Evolutionary conservation across 108 stramenopile genomes (phyloP).

Genomic region (Nannochloropsis oceanica): DNA sequence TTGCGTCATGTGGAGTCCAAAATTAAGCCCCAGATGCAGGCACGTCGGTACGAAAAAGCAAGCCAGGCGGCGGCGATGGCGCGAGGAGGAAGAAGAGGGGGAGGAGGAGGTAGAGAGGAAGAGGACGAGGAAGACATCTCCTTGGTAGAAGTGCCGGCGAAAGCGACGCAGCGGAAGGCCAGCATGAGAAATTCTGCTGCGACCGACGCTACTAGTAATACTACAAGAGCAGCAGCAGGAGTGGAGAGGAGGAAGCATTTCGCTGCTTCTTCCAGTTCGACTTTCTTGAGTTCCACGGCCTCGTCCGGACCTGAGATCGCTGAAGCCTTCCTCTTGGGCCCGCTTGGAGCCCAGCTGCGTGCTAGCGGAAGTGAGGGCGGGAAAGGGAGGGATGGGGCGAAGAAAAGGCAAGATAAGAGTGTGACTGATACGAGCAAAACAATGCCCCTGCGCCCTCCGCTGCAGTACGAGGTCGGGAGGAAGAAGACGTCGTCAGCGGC

Average conservation of each 20-base stretch:
- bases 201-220: too few relatives aligned
- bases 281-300: not conserved
- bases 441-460: too few relatives aligned
- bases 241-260: not conserved
- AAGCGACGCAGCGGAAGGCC: too few relatives aligned
- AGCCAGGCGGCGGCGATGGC: not conserved
- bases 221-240: not conserved
- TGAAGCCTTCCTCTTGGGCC: not conserved
- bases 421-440: not conserved
- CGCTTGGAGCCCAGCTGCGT: not conserved
- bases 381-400: not conserved
- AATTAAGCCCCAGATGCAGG: not conserved
- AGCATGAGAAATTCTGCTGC: too few relatives aligned
- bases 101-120: not conserved
- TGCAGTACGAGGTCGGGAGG: not conserved
- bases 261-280: not conserved
- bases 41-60: not conserved
- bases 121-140: too few relatives aligned
- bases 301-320: not conserved
- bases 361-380: not conserved
- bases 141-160: too few relatives aligned
- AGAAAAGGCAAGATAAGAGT: not conserved
- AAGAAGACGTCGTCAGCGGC: not conserved
- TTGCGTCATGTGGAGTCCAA: not conserved
- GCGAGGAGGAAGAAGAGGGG: not conserved